These are phyloP conservation scores for Pseudogymnoascus destructans DNA, from an alignment of 2,329 filamentous ascomycete genomes.

Conservation along the genomic window DNA sequence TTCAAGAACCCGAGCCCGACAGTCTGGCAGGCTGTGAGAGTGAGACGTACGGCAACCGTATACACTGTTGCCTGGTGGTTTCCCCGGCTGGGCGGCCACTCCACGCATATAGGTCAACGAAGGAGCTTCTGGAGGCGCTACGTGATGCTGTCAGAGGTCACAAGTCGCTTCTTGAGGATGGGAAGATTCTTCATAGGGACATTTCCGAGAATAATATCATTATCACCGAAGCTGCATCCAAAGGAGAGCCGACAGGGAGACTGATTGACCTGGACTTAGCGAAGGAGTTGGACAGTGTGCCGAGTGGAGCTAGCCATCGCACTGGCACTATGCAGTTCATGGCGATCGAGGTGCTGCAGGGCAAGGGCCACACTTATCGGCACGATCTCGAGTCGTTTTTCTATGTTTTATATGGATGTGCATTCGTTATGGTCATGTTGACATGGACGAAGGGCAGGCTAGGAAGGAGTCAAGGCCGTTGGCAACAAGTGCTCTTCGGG, in stretches of 20 bases:
- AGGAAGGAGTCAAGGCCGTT: not conserved
- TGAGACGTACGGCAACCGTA: constrained; percentile 23
- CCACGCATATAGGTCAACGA: constrained; percentile 20
- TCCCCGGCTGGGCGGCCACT: constrained; percentile 24
- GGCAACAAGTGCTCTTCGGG: constrained; percentile 9
- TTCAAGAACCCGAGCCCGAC: constrained; percentile 18
- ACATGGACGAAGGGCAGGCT: not conserved
- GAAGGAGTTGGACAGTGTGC: constrained; percentile 20
- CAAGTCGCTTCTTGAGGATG: constrained; percentile 24
- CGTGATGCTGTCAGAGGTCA: constrained; percentile 29
- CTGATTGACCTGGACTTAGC: constrained; percentile 28
- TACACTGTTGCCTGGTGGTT: constrained; percentile 24
- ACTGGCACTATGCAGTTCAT: constrained; percentile 27
- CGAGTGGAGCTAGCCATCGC: constrained; percentile 19
- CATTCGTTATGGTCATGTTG: constrained; percentile 16
- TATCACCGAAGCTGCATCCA: constrained; percentile 17
- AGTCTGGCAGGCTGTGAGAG: constrained; percentile 17
- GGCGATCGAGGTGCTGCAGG: constrained; percentile 26
- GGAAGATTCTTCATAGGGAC: constrained; percentile 28
- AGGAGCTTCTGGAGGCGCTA: constrained; percentile 27
- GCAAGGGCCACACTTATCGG: constrained; percentile 24
- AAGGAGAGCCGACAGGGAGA: constrained; percentile 22
- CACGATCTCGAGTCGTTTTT: constrained; percentile 27
- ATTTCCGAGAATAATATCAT: constrained; percentile 30
- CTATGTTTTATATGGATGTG: constrained; percentile 25